Base-by-base conservation (phyloP, 192 early-diverging fungal genomes). In the Coemansia sp. region DNA sequence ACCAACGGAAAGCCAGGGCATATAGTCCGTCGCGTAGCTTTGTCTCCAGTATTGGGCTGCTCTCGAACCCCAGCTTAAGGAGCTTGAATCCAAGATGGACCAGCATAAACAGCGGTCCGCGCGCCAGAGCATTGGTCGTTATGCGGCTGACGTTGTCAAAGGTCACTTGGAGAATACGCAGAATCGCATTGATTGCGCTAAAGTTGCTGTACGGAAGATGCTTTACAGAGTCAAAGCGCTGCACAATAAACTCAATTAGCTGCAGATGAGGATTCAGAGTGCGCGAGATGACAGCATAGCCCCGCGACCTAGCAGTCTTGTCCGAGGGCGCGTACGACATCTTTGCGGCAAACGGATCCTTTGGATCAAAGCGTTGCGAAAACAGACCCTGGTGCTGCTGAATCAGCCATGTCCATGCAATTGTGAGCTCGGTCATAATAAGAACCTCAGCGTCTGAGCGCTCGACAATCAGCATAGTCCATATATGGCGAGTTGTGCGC, bases 321-420 rank as follows among this genome's bases (percentile, higher is more conserved):
- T 92, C 92, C 3, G 94, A 92, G 7, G 95, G 93, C 23, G 93
- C 86, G 73, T 99, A 98, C 23, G 91, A 91, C 93, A 99, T 96
- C 68, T 91, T 92, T 68, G 81, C 86, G 49, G 89, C 89, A 84
- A 98, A 99, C 12, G 95, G 93, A 71, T 93, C 89, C 13, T 68
- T 57, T 12, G 79, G 77, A 64, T 72, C 69, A 38, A 79, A 84
- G 37, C 74, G 75, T 32, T 74, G 82, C 40, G 88, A 91, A 65
- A 92, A 99, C 41, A 99, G 69, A 10, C 97, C 97, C 61, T 90
- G 90, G 58, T 89, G 85, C 53, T 93, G 86, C 60, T 88, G 79
- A 16, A 89, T 85, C 50, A 90, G 87, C 85, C 89, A 92, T 49
- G 88, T 88, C 97, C 97, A 99, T 9, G 89, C 88, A 15, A 87